Evolutionary conservation across 108 stramenopile genomes (phyloP), one percentile per base, ranked within the genome.

Genomic region (Skeletonema tropicum): DNA sequence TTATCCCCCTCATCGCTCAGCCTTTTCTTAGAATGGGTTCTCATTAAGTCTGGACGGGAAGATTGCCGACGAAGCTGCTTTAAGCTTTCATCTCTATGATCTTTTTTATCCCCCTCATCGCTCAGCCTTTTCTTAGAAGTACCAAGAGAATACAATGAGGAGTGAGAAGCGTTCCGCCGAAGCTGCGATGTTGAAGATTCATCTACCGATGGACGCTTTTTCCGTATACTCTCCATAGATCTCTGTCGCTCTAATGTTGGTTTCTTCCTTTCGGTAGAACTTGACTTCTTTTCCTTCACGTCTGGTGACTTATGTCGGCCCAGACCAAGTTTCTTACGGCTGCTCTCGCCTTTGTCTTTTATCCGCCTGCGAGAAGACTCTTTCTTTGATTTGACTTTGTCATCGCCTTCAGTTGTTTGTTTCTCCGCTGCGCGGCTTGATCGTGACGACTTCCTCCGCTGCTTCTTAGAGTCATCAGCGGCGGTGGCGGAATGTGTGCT

Each of bases 201-300:
- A 38, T 62, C 61, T 12, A 33, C 32, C 19, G 61, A 62, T 17
- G 61, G 61, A n/a, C 60, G 60, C 19, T 30, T 5, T 49, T 49
- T 49, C 19, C 2, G 26, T 29, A 1, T 2, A 1, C 26, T 29
- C 26, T 61, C 60, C 10, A 17, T 30, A 7, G 61, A 62, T 62
- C 17, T 17, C 6, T 30, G 36, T 35, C 35, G 2, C 6, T 62
- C 61, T 36, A 33, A 26, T 11, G 35, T 38, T 25, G 31, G 4
- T 19, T 62, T 62, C 61, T 62, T 62, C 61, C 36, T 62, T 32
- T 35, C 60, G 15, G 6, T 12, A 61, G 60, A 61, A 14, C 6
- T 14, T 32, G 6, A 12, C 6, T 5, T 49, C 48, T 17, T 49
- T 55, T 23, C 23, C 25, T 23, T 23, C 23, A 25, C 2, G 21